Base-by-base conservation (phyloP, 1,284 basidiomycete species). In the Rhodotorula sp. region DNA sequence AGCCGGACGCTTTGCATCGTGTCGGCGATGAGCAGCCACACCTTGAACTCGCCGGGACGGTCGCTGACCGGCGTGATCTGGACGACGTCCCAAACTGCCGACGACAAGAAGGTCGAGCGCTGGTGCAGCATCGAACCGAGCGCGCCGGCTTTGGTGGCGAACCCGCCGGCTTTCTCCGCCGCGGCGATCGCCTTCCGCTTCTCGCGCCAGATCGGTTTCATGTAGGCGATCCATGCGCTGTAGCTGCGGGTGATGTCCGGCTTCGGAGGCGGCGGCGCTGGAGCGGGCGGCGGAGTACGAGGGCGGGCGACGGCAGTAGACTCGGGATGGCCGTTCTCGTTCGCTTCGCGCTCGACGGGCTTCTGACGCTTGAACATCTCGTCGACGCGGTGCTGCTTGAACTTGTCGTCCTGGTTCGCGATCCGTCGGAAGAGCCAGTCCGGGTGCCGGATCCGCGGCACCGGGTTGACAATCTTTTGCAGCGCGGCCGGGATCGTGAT, bases 401-500 rank as follows among this genome's bases (percentile, higher is more conserved):
- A 97, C 83, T 93, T 97, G 85, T 99, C 97, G 61, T 96, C 89
- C 29, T 90, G 87, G 4, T 90, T 91, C 12, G 90, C 91, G 23
- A 99, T 92, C 48, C 97, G 87, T 66, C 91, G 89, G 82, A 92
- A 91, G 52, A 99, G 85, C 97, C 97, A 99, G 81, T 99, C 97
- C 0, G 97, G 97, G 83, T 99, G 97, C 20, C 90, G 89, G 71
- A 99, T 91, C 29, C 97, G 89, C 20, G 96, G 93, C 2, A 99
- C 97, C 1, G 97, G 97, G 80, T 99, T 99, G 16, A 91, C 83
- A 52, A 99, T 92, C 79, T 95, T 95, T 81, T 99, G 97, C 88
- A 99, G 91, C 0, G 97, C 97, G 7, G 97, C 97, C 14, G 97
- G 97, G 78, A 99, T 99, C 5, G 97, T 99, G 82, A 99, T 99